These are phyloP conservation scores for Acanthamoeba lenticulata DNA, from an alignment of 208 protist genomes.

Conservation along the genomic window DNA sequence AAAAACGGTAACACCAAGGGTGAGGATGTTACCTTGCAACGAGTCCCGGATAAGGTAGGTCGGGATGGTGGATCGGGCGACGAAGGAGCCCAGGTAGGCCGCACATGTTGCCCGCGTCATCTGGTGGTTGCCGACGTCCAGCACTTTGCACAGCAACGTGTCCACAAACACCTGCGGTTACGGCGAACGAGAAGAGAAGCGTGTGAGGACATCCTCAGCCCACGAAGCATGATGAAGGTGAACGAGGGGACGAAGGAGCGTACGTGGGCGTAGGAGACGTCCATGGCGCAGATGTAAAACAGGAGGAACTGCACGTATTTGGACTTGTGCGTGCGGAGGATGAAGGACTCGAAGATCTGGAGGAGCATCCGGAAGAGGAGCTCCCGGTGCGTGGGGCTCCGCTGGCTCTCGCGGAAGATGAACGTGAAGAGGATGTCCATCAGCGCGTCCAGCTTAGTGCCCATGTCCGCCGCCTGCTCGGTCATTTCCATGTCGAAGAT, in stretches of 20 bases:
- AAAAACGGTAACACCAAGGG: neutral
- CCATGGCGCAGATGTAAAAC: constrained; percentile 72
- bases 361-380: constrained; percentile 71
- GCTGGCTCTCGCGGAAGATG: neutral
- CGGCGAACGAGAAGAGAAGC: neutral
- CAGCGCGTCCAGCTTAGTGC: constrained; percentile 54
- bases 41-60: neutral
- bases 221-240: too few relatives aligned
- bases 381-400: neutral
- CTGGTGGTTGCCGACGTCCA: constrained; percentile 56
- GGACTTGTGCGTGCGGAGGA: constrained; percentile 77
- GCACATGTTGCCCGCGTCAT: constrained; percentile 69
- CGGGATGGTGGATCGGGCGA: constrained; percentile 70
- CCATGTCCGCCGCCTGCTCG: constrained; percentile 62
- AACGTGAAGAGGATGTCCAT: constrained; percentile 68
- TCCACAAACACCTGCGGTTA: constrained; percentile 69
- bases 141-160: constrained; percentile 72
- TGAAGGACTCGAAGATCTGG: constrained; percentile 70
- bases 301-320: constrained; percentile 81
- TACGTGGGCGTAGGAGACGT: constrained; percentile 39
- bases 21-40: neutral
- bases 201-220: too few relatives aligned
- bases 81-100: constrained; percentile 77
- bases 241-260: neutral
- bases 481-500: constrained; percentile 61